Evolutionary conservation across 805 yeast species (phyloP), one percentile per base, ranked within the genome.

Genomic region (Cyberlindnera petersonii): DNA sequence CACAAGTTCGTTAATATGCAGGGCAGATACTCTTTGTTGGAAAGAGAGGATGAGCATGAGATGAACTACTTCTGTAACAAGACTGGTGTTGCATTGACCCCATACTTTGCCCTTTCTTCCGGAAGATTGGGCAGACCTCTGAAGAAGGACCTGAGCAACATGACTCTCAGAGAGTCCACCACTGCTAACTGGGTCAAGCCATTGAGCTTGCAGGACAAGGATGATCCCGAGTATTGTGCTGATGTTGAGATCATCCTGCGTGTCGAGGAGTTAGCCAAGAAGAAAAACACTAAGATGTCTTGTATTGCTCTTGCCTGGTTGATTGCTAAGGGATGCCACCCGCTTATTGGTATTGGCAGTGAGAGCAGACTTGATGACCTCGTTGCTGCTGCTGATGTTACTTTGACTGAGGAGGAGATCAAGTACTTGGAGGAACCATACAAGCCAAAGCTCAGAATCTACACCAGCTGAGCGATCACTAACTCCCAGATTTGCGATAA

Each of bases 1-100:
- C 63, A 64, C 47, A 75, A 75, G 56, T 79, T 79, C 49, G 65
- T 79, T 36, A 65, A 74, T 23, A 71, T 77, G 72, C 86, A 80
- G 59, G 70, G 74, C 44, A 69, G 61, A 53, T 75, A 77, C 58
- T 77, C 73, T 32, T 61, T 78, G 41, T 43, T 77, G 4, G 63
- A 71, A 48, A 64, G 86, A 14, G 82, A 77, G 51, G 84, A 79
- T 46, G 86, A 79, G 53, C 59, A 76, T 15, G 86, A 79, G 54
- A 61, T 79, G 71, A 72, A 69, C 47, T 75, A 74, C 31, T 80
- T 62, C 58, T 75, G 81, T 45, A 57, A 69, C 20, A 62, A 61
- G 33, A 70, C 71, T 13, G 72, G 72, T 15, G 72, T 80, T 30
- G 82, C 78, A 2, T 37, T 77, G 21, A 72, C 77, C 42, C 84